A percentile compares a stretch with the other conserved stretches of the same genome.
Conservation (phyloP, 805 yeast genomes). For the Metschnikowia bowlesiae region DNA sequence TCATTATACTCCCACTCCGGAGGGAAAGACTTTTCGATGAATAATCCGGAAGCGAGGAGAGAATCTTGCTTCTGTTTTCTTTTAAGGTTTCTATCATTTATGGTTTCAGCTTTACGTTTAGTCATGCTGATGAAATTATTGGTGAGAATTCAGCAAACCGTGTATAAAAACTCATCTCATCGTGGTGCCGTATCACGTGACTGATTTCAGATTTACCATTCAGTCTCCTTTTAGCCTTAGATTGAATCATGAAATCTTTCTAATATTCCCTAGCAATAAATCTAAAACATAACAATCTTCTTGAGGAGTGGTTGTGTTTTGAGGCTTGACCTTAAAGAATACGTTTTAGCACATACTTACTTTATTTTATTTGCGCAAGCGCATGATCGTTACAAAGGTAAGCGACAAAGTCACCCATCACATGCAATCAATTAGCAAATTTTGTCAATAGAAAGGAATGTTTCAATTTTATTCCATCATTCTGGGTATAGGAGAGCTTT, state of each 20-base stretch:
- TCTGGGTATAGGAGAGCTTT: neutral
- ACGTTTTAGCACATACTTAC: neutral
- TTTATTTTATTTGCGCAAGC: neutral
- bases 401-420: neutral
- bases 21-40: constrained; percentile 16
- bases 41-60: constrained; percentile 34
- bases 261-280: neutral
- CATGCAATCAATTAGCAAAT: too few species aligned
- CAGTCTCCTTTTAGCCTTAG: too few species aligned
- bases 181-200: constrained; percentile 1
- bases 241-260: neutral
- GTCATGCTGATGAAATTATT: constrained; percentile 8
- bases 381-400: neutral
- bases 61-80: constrained; percentile 36
- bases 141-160: neutral
- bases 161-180: constrained; percentile 3
- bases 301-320: neutral
- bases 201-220: neutral
- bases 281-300: too few species aligned
- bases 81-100: constrained; percentile 22
- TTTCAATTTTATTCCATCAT: too few species aligned
- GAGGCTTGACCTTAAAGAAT: neutral
- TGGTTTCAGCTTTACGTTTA: constrained; percentile 11
- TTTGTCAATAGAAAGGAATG: neutral
- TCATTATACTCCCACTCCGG: constrained; percentile 60